Percentiles rank a stretch among this genome's conserved stretches.
phyloP scores from a whole-genome alignment of 116 monocot species.

The Phalaenopsis hybrid region DNA sequence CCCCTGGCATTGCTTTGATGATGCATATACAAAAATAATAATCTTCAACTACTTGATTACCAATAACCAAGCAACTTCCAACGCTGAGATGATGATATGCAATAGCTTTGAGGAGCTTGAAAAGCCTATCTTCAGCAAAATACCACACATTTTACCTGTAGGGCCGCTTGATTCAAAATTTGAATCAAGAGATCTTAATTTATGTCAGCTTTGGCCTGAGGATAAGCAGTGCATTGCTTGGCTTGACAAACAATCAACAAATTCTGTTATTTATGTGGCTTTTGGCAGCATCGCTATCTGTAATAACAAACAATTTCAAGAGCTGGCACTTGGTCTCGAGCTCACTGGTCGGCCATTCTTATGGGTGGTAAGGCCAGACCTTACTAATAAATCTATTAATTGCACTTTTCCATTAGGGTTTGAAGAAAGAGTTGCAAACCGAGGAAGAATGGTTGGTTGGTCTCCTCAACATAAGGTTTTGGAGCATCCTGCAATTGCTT shows the following conservation, averaged over 20 bases:
- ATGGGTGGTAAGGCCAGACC: too few relatives aligned
- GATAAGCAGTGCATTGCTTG: slow-evolving; percentile 6
- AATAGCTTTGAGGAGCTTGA: slow-evolving; percentile 11
- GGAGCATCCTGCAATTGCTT: not conserved
- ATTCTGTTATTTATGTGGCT: not conserved
- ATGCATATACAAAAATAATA: not conserved
- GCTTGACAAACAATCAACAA: slow-evolving; percentile 7
- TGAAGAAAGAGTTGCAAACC: too few relatives aligned
- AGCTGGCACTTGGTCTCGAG: too few relatives aligned
- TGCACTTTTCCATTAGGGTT: too few relatives aligned
- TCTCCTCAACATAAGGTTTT: too few relatives aligned
- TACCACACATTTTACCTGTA: not conserved
- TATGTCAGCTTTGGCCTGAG: slow-evolving; percentile 10
- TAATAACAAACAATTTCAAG: not conserved
- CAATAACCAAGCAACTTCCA: not conserved
- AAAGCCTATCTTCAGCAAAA: not conserved
- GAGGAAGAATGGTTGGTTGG: too few relatives aligned
- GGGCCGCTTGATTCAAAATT: not conserved
- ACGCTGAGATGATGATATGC: slow-evolving; percentile 9
- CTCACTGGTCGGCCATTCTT: too few relatives aligned
- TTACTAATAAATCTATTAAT: too few relatives aligned
- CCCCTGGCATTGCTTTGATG: slow-evolving; percentile 8
- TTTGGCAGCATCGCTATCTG: not conserved
- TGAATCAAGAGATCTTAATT: not conserved
- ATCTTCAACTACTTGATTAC: not conserved